Base-by-base conservation (phyloP, 768 basidiomycete species). In the Mycena maculata region DNA sequence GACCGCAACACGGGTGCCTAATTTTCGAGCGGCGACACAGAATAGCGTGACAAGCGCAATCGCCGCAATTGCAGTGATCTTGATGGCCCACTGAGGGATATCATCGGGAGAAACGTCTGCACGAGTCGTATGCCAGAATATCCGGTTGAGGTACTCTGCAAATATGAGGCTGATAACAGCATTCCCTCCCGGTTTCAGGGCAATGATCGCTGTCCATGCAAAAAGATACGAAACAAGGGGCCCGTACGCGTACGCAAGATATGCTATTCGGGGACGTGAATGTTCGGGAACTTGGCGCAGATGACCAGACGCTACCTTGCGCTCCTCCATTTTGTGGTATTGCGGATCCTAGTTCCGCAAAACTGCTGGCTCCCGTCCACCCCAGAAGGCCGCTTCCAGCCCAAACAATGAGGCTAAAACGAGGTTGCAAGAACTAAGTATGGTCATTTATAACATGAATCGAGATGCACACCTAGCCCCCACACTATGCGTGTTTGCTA, bases 341-440 rank as follows among this genome's bases (percentile, higher is more conserved):
- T 41, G 92, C 92, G 45, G 90, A 91, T 56, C 96, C 97, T 63
- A 98, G 83, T 77, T 98, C 95, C 11, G 95, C 95, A 76, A 91
- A 98, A 75, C 93, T 95, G 77, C 93, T 95, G 28, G 95, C 95
- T 22, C 97, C 97, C 4, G 97, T 98, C 97, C 96, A 98, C 8
- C 88, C 94, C 12, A 99, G 82, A 25, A 96, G 59, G 8, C 96
- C 97, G 60, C 93, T 91, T 3, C 85, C 81, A 8, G 93, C 69
- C 96, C 97, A 98, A 5, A 98, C 93, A 20, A 85, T 38, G 16
- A 99, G 79, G 81, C 95, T 95, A 13, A 15, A 33, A 48, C 30
- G 20, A 30, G 25, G 39, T 45, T 22, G 52, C 23, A 42, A 59
- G 2, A 7, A 22, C 9, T 27, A 20, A n/a, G n/a, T n/a, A n/a